phyloP scores from a whole-genome alignment of 108 stramenopile genomes.

The Ochromonas danica region DNA sequence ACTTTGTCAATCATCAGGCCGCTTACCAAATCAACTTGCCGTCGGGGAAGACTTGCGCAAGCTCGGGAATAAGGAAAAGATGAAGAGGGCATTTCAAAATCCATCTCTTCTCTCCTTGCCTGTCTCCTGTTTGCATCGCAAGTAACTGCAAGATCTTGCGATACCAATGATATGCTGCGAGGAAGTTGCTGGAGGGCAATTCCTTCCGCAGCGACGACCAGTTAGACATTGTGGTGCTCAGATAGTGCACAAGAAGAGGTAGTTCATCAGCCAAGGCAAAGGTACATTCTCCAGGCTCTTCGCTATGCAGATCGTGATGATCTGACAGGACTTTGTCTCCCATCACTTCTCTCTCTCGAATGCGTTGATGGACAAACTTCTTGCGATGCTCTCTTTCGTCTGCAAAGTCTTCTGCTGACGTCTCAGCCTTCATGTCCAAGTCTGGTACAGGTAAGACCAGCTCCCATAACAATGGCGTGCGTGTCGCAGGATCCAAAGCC shows the following conservation, averaged over 20 bases:
- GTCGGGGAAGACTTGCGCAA: conserved; percentile 20
- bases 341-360: too few species aligned
- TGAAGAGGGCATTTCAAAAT: conserved; percentile 27
- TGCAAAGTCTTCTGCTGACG: background rate
- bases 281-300: conserved; percentile 23
- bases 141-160: background rate
- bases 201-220: too few species aligned
- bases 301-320: conserved; percentile 40
- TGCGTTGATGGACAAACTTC: background rate
- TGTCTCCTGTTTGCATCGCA: background rate
- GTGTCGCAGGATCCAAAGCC: background rate
- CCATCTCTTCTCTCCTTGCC: background rate
- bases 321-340: background rate
- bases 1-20: too few species aligned
- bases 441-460: conserved; percentile 4
- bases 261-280: conserved; percentile 24
- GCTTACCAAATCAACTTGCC: conserved; percentile 23
- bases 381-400: background rate
- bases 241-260: conserved; percentile 8
- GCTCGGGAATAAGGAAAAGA: background rate
- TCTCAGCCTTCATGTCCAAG: too few species aligned
- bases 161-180: background rate
- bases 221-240: background rate
- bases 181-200: background rate
- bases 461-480: conserved; percentile 21